Conservation (phyloP, 352 stramenopile species). For the Stramenopiles sp. region DNA sequence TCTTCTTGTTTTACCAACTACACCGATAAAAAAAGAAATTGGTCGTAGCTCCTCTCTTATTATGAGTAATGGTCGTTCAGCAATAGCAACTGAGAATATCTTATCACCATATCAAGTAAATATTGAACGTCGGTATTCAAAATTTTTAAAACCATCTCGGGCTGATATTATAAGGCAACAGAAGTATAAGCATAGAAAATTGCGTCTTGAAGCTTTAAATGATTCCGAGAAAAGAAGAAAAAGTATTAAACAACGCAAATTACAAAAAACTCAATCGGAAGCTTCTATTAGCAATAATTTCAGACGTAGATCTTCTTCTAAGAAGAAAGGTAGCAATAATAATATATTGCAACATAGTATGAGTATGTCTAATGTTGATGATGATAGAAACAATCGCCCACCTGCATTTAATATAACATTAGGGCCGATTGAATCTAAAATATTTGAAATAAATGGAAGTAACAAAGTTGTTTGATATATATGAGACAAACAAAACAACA, state of each 20-base stretch:
- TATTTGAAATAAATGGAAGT: no score
- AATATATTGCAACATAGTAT: neutral
- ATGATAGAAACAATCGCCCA: neutral
- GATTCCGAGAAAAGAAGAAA: neutral
- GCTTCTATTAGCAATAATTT: no score
- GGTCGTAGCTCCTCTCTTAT: neutral
- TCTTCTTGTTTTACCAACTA: neutral
- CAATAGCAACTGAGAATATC: neutral
- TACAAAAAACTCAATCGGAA: neutral
- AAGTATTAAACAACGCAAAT: neutral
- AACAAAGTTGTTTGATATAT: no score
- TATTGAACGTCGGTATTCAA: neutral
- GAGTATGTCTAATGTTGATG: neutral
- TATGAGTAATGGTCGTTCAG: neutral
- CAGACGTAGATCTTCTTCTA: no score
- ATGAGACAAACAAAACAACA: no score
- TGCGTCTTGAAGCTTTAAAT: neutral
- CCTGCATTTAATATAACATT: neutral
- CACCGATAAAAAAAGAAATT: neutral
- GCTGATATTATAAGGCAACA: neutral
- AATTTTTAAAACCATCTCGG: neutral
- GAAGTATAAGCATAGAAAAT: neutral
- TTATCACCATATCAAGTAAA: neutral
- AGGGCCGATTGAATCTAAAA: neutral
- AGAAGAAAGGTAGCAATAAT: neutral